These are phyloP conservation scores for Botrytis sinoallii DNA, from an alignment of 2,329 filamentous ascomycete species.

Conservation along the genomic window DNA sequence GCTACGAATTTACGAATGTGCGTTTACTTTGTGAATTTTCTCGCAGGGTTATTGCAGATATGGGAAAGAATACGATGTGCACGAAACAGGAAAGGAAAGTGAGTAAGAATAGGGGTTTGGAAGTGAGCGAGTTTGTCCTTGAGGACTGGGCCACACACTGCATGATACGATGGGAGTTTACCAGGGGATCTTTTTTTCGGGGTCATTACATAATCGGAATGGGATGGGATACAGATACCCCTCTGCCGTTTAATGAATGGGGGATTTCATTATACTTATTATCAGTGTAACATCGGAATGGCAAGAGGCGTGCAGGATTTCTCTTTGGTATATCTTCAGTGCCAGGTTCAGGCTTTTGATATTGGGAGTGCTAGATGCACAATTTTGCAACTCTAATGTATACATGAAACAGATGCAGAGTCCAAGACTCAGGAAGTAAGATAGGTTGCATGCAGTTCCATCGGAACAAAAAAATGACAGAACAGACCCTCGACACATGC, in stretches of 20 bases:
- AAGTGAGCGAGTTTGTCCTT: background rate
- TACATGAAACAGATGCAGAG: background rate
- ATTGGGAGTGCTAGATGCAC: background rate
- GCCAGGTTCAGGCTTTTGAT: background rate
- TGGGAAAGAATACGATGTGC: background rate
- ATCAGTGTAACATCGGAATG: conserved; percentile 10
- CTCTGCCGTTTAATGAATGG: conserved; percentile 2
- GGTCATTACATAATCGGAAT: conserved; percentile 8
- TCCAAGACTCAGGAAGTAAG: background rate
- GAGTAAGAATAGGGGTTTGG: background rate
- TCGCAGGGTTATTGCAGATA: background rate
- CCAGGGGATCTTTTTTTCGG: background rate
- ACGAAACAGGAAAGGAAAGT: background rate
- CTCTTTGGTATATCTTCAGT: background rate
- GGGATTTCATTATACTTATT: background rate
- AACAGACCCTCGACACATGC: background rate
- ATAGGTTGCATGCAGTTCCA: background rate
- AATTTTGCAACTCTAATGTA: background rate
- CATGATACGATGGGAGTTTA: conserved; percentile 10
- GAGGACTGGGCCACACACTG: background rate
- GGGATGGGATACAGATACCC: conserved; percentile 11
- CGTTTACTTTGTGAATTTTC: background rate
- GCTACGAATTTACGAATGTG: conserved; percentile 14
- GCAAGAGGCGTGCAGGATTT: conserved; percentile 8
- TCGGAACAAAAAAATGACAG: background rate